phyloP scores from a whole-genome alignment of 2,329 filamentous ascomycete genomes.

The Bipolaris gigantea region DNA sequence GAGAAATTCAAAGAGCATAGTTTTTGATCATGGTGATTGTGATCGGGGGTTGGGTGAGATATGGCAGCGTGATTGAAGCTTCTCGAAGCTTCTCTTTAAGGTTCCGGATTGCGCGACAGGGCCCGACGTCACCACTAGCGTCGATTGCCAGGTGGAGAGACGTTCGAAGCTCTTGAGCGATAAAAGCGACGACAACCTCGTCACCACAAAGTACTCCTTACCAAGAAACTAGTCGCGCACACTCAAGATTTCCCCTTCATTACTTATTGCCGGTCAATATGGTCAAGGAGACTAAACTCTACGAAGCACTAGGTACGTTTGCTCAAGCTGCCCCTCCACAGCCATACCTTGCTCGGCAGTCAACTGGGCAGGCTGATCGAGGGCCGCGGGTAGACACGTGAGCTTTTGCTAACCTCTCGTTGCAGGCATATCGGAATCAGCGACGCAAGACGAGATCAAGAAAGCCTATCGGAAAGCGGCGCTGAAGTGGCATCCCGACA shows the following conservation, averaged over 20 bases:
- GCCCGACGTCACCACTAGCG: slow-evolving; percentile 26
- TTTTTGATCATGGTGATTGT: neutral
- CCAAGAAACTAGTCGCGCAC: slow-evolving; percentile 12
- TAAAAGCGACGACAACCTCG: slow-evolving; percentile 31
- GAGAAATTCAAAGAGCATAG: neutral
- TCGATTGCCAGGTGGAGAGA: slow-evolving; percentile 35
- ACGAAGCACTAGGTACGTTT: slow-evolving; percentile 70
- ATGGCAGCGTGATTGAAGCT: slow-evolving; percentile 29
- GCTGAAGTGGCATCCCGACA: slow-evolving; percentile 93
- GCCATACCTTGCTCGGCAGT: slow-evolving; percentile 9
- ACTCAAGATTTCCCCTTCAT: slow-evolving; percentile 17
- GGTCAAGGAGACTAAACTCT: slow-evolving; percentile 95
- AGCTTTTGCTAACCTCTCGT: slow-evolving; percentile 22
- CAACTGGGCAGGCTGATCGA: slow-evolving; percentile 7
- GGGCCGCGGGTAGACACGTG: slow-evolving; percentile 10
- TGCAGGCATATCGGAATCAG: slow-evolving; percentile 69
- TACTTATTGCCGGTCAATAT: slow-evolving; percentile 56
- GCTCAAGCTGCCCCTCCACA: slow-evolving; percentile 27
- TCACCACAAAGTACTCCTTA: slow-evolving; percentile 18
- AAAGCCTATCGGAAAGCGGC: slow-evolving; percentile 92
- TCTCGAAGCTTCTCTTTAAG: slow-evolving; percentile 42
- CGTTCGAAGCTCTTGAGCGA: slow-evolving; percentile 23
- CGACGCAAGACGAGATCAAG: slow-evolving; percentile 92
- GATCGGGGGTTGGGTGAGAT: neutral
- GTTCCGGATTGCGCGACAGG: slow-evolving; percentile 11